Conservation (phyloP, 352 stramenopile genomes). For the Pythium diclinum region DNA sequence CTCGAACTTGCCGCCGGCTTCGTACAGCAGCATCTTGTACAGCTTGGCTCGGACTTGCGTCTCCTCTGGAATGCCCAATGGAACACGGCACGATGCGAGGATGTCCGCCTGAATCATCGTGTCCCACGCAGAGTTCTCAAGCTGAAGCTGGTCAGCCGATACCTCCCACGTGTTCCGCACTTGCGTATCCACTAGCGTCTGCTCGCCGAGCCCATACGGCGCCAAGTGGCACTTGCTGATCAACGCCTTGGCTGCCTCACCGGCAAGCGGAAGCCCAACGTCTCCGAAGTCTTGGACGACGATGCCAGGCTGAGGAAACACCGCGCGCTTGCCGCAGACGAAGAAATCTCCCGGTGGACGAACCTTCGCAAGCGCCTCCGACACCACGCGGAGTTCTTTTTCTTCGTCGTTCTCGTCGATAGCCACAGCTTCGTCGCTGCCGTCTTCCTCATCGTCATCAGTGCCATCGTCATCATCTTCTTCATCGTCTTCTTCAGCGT, state of each 20-base stretch:
- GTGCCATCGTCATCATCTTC: conserved; percentile 5
- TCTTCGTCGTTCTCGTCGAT: background rate
- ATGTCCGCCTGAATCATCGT: conserved; percentile 19
- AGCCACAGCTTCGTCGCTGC: background rate
- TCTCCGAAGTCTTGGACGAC: conserved; percentile 10
- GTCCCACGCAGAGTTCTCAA: conserved; percentile 19
- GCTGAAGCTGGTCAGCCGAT: conserved; percentile 5
- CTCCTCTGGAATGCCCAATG: conserved; percentile 13
- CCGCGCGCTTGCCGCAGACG: background rate
- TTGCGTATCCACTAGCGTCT: conserved; percentile 21
- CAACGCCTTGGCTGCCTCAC: conserved; percentile 2
- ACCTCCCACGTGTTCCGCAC: conserved; percentile 27
- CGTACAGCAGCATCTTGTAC: conserved; percentile 51
- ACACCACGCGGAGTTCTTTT: conserved; percentile 8
- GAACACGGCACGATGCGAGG: conserved; percentile 3
- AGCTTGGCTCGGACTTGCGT: conserved; percentile 18
- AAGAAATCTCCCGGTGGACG: conserved; percentile 18
- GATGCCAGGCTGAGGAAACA: conserved; percentile 11
- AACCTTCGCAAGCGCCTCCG: conserved; percentile 13
- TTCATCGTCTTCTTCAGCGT: conserved; percentile 2
- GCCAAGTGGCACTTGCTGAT: conserved; percentile 18
- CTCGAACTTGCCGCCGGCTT: conserved; percentile 37
- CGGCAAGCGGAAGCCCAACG: conserved; percentile 10
- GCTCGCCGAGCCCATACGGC: conserved; percentile 18
- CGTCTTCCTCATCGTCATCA: conserved; percentile 9